These are phyloP conservation scores for Phialophora tarda DNA, from an alignment of 2,329 filamentous ascomycete genomes.

Conservation along the genomic window DNA sequence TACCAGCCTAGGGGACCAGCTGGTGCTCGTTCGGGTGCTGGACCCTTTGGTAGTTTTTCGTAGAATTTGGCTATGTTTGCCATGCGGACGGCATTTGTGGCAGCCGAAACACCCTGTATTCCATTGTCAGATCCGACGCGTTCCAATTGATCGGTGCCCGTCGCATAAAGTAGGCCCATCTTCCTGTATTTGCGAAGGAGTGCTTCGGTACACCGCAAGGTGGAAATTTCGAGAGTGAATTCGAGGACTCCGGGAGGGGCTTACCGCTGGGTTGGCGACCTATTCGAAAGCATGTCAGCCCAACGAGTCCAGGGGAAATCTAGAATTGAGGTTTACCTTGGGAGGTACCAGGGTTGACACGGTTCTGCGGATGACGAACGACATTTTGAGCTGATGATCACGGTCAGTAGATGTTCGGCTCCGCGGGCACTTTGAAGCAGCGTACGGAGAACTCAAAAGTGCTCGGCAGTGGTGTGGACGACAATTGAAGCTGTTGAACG, in stretches of 20 bases:
- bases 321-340: constrained; percentile 69
- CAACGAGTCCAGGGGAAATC: constrained; percentile 3
- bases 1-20: constrained; percentile 87
- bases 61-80: constrained; percentile 98
- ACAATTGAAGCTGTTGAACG: constrained; percentile 27
- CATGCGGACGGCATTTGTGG: constrained; percentile 96
- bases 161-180: not conserved
- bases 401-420: constrained; percentile 8
- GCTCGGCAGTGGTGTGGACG: constrained; percentile 15
- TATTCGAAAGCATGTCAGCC: constrained; percentile 26
- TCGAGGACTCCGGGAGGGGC: not conserved
- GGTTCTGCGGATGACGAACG: constrained; percentile 85
- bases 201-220: not conserved
- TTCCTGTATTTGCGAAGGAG: not conserved
- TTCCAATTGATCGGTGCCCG: not conserved
- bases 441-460: constrained; percentile 32
- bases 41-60: constrained; percentile 93
- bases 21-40: constrained; percentile 80
- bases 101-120: constrained; percentile 84
- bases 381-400: constrained; percentile 70
- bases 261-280: constrained; percentile 36
- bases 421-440: not conserved
- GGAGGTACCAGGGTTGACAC: constrained; percentile 98
- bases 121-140: constrained; percentile 18
- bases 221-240: not conserved